Conservation (phyloP, 2,329 filamentous ascomycete genomes). For the Stagonosporopsis rhizophila region DNA sequence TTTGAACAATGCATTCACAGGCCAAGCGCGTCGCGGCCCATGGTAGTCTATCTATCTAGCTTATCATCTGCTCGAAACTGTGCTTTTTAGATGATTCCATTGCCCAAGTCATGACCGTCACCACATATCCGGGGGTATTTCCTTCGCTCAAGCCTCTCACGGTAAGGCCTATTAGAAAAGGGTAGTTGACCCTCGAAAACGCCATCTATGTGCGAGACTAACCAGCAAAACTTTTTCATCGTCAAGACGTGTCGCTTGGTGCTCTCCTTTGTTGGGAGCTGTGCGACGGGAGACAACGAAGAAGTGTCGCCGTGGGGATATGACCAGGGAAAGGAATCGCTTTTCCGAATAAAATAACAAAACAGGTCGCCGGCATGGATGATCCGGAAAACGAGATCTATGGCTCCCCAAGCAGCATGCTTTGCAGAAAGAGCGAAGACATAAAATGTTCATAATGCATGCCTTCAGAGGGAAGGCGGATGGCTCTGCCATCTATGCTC, state of each 20-base stretch:
- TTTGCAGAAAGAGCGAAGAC: constrained; percentile 46
- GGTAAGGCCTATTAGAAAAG: constrained; percentile 39
- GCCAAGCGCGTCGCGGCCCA: constrained; percentile 30
- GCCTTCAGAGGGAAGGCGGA: constrained; percentile 38
- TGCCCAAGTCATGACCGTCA: constrained; percentile 45
- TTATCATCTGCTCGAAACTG: constrained; percentile 42
- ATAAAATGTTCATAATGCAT: constrained; percentile 51
- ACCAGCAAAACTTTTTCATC: constrained; percentile 44
- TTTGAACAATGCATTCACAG: constrained; percentile 37
- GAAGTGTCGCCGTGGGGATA: constrained; percentile 37
- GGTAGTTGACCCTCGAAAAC: constrained; percentile 44
- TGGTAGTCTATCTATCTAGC: constrained; percentile 47
- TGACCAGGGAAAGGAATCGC: constrained; percentile 50
- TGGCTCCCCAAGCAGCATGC: constrained; percentile 51
- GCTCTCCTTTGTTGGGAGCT: constrained; percentile 35
- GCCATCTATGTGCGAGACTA: constrained; percentile 49
- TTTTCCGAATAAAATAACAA: constrained; percentile 46
- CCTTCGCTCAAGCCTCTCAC: constrained; percentile 40
- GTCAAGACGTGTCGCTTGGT: constrained; percentile 38
- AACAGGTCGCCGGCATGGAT: constrained; percentile 45
- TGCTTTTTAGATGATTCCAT: constrained; percentile 49
- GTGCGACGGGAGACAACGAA: constrained; percentile 41
- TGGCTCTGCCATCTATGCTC: constrained; percentile 47
- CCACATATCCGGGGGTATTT: constrained; percentile 44
- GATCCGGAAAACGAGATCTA: constrained; percentile 52